These are phyloP conservation scores for Cystobasidium slooffiae DNA, from an alignment of 1,284 basidiomycete genomes.

Conservation along the genomic window DNA sequence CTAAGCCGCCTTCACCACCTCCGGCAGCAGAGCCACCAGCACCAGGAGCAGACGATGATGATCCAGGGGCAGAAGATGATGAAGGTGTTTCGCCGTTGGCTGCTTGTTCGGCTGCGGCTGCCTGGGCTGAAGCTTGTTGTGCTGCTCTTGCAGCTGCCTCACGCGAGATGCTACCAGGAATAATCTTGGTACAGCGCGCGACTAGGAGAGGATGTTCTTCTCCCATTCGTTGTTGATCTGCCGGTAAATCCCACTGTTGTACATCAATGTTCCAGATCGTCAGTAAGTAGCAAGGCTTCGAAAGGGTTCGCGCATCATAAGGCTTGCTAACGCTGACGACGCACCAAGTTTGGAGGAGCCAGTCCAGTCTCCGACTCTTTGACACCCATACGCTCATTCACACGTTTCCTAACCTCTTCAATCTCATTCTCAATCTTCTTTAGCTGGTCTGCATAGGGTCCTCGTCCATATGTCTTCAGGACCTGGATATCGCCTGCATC, in stretches of 20 bases:
- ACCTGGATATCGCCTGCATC: constrained; percentile 99
- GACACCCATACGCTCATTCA: constrained; percentile 87
- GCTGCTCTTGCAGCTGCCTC: constrained; percentile 47
- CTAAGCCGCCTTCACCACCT: constrained; percentile 30
- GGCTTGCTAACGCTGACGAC: constrained; percentile 91
- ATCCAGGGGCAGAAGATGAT: constrained; percentile 30
- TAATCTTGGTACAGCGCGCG: constrained; percentile 98
- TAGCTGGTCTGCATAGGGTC: constrained; percentile 86
- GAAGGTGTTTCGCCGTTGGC: constrained; percentile 28
- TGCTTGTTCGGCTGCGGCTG: constrained; percentile 32
- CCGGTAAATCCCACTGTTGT: constrained; percentile 54
- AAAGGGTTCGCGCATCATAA: constrained; percentile 45
- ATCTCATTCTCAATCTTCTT: constrained; percentile 92
- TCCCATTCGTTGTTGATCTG: constrained; percentile 73
- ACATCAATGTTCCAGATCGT: not conserved
- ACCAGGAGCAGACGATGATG: constrained; percentile 42
- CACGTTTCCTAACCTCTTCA: constrained; percentile 93
- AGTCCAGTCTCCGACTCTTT: constrained; percentile 99
- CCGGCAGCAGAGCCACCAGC: constrained; percentile 44
- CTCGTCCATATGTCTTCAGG: constrained; percentile 98
- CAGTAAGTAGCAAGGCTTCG: not conserved
- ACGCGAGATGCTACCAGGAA: constrained; percentile 57
- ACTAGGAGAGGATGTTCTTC: constrained; percentile 95
- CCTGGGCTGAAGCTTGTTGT: constrained; percentile 24
- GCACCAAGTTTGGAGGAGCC: constrained; percentile 81